Evolutionary conservation across 2,329 filamentous ascomycete species (phyloP).

Genomic region (Botrytis pseudocinerea): DNA sequence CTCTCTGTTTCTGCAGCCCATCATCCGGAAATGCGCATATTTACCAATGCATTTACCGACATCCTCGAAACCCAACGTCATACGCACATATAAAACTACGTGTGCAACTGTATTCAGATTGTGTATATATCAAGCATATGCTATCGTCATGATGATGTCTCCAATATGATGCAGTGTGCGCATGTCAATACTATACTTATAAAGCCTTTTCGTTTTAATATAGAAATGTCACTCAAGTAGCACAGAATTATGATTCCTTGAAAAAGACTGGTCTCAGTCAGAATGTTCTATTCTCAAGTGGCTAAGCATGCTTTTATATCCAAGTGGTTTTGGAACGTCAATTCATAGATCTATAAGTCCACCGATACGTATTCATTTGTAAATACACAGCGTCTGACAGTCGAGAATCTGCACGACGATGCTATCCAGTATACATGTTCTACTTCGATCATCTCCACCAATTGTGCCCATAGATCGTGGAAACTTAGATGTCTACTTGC

Average conservation of each 20-base stretch:
- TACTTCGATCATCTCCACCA: background rate
- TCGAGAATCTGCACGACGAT: slow-evolving; percentile 7
- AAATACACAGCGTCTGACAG: background rate
- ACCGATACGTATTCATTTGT: background rate
- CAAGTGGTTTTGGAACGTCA: background rate
- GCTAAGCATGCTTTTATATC: background rate
- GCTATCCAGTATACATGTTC: background rate
- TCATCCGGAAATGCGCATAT: background rate
- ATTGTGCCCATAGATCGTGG: background rate
- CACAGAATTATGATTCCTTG: background rate
- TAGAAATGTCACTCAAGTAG: slow-evolving; percentile 11
- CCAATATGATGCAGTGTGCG: background rate
- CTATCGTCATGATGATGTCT: background rate
- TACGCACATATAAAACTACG: background rate
- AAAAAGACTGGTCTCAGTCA: background rate
- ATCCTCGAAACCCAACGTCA: slow-evolving; percentile 8
- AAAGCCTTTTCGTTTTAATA: background rate
- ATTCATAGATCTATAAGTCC: background rate
- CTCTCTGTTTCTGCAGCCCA: slow-evolving; percentile 13
- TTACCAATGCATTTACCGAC: slow-evolving; percentile 4
- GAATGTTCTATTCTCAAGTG: background rate
- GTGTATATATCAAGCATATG: background rate
- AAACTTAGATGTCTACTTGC: background rate
- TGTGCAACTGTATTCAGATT: background rate
- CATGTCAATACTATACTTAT: background rate